phyloP scores from a whole-genome alignment of 169 alveolate genomes.

The Plasmodium billcollinsi region DNA sequence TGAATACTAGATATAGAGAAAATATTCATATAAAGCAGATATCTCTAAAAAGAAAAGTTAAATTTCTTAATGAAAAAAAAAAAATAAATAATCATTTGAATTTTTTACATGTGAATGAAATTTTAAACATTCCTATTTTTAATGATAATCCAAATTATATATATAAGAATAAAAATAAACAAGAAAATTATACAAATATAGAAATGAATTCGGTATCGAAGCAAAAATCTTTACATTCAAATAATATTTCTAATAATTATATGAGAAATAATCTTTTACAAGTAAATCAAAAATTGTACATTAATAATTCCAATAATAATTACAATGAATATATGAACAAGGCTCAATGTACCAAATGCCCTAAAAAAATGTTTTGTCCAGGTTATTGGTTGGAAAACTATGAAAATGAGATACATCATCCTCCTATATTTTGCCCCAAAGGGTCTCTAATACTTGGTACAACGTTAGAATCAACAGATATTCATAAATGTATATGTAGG shows the following conservation, averaged over 20 bases:
- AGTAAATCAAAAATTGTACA: too few species aligned
- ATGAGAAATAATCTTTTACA: too few species aligned
- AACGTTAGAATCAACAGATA: slow-evolving; percentile 79
- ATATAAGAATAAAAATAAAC: too few species aligned
- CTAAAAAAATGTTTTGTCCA: slow-evolving; percentile 61
- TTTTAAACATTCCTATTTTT: too few species aligned
- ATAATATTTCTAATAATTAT: too few species aligned
- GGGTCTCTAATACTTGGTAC: slow-evolving; percentile 84
- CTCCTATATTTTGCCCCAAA: slow-evolving; percentile 83
- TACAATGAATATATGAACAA: neutral
- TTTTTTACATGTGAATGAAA: too few species aligned
- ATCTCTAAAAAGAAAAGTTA: slow-evolving; percentile 1
- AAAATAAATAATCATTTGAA: too few species aligned
- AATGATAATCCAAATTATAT: too few species aligned
- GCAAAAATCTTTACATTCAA: too few species aligned
- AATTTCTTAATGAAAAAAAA: neutral
- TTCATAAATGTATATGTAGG: slow-evolving; percentile 82
- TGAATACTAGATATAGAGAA: neutral
- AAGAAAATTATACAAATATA: too few species aligned
- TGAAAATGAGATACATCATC: slow-evolving; percentile 80
- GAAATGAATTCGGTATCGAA: too few species aligned
- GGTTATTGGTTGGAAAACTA: slow-evolving; percentile 45
- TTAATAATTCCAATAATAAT: neutral
- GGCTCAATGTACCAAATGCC: slow-evolving; percentile 48
- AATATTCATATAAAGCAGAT: neutral